Conservation (phyloP, 1,284 basidiomycete species). For the Malassezia japonica region DNA sequence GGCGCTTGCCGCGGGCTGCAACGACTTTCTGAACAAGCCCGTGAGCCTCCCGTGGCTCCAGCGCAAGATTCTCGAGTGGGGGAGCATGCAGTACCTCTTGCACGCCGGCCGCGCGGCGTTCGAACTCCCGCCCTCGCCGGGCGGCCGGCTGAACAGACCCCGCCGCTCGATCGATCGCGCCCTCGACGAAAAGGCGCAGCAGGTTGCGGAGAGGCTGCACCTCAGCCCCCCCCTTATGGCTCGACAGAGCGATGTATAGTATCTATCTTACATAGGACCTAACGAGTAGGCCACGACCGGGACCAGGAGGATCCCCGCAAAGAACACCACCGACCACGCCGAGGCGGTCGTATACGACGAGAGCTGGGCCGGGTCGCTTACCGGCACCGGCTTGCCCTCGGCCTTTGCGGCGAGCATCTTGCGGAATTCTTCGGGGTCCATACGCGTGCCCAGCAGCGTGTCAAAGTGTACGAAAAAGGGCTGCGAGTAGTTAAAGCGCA, state of each 20-base stretch:
- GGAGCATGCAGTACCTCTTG: slow-evolving; percentile 50
- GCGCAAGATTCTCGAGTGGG: slow-evolving; percentile 98
- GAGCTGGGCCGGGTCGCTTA: slow-evolving; percentile 5
- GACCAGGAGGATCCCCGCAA: slow-evolving; percentile 2
- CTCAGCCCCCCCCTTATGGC: neutral
- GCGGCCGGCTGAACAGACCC: neutral
- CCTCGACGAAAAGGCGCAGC: slow-evolving; percentile 5
- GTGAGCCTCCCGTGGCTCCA: slow-evolving; percentile 91
- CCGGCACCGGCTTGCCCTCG: neutral
- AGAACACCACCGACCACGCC: slow-evolving; percentile 10
- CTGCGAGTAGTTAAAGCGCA: slow-evolving; percentile 92
- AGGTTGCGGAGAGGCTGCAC: slow-evolving; percentile 1
- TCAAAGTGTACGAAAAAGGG: slow-evolving; percentile 61
- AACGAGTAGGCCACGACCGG: slow-evolving; percentile 8
- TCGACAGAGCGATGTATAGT: neutral
- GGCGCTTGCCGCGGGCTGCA: slow-evolving; percentile 92
- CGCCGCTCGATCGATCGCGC: neutral
- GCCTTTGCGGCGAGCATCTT: slow-evolving; percentile 25
- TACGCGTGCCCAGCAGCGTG: slow-evolving; percentile 65
- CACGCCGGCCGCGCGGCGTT: slow-evolving; percentile 21
- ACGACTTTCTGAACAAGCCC: slow-evolving; percentile 96
- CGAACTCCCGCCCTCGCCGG: neutral
- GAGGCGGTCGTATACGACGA: slow-evolving; percentile 7
- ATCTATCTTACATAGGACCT: neutral
- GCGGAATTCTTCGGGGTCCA: slow-evolving; percentile 52